Evolutionary conservation across 352 stramenopile genomes (phyloP).

Genomic region (Pythium diclinum): DNA sequence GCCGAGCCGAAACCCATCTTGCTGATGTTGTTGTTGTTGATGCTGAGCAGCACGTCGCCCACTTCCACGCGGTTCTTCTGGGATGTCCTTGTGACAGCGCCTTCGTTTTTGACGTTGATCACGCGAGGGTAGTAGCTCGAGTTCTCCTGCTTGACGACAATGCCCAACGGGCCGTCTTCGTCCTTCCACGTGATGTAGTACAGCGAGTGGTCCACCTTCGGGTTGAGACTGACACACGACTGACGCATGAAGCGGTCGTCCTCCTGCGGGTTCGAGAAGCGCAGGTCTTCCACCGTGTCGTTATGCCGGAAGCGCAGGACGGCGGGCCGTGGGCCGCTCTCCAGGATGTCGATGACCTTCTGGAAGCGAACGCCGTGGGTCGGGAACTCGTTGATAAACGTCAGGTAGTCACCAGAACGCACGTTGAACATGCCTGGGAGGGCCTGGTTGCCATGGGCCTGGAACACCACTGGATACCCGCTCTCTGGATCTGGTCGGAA

Average conservation of each 20-base stretch:
- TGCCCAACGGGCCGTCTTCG: constrained; percentile 78
- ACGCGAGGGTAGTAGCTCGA: constrained; percentile 85
- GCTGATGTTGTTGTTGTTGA: constrained; percentile 91
- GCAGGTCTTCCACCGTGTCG: constrained; percentile 58
- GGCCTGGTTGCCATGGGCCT: constrained; percentile 72
- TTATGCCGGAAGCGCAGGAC: constrained; percentile 85
- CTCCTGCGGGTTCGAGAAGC: constrained; percentile 67
- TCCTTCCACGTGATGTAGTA: constrained; percentile 91
- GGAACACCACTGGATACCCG: constrained; percentile 72
- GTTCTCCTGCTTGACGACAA: constrained; percentile 86
- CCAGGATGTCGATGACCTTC: constrained; percentile 84
- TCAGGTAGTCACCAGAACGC: constrained; percentile 69
- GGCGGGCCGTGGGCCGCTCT: constrained; percentile 70
- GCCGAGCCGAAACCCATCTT: constrained; percentile 86
- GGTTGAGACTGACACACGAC: constrained; percentile 76
- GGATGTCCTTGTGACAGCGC: constrained; percentile 70
- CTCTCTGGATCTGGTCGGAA: constrained; percentile 78
- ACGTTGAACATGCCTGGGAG: constrained; percentile 87
- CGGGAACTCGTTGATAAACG: constrained; percentile 87
- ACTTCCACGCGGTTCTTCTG: constrained; percentile 85
- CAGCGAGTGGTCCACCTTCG: constrained; percentile 78
- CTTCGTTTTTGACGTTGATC: constrained; percentile 87
- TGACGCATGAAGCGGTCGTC: constrained; percentile 60
- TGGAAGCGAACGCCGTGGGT: constrained; percentile 79
- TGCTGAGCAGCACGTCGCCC: constrained; percentile 78